These are phyloP conservation scores for Saccharum spontaneum DNA, from an alignment of 176 grass and related monocot species.

Conservation along the genomic window DNA sequence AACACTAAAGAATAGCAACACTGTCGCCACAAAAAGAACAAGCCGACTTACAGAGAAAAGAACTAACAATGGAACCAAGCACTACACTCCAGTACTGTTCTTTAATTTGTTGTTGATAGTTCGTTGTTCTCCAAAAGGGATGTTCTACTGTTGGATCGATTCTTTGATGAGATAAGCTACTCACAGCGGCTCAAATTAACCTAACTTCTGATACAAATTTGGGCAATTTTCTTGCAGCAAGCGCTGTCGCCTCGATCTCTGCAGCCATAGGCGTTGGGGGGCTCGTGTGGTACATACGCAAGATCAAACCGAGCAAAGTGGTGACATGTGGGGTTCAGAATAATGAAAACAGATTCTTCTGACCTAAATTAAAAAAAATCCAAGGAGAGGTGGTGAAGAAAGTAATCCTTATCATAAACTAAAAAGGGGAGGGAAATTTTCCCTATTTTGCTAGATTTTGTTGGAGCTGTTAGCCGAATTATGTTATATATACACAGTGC, in stretches of 20 bases:
- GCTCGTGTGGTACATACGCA: constrained; percentile 81
- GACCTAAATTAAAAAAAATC: background rate
- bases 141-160: background rate
- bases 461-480: background rate
- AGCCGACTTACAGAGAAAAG: too few species aligned
- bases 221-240: constrained; percentile 46
- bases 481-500: background rate
- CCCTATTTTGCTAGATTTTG: background rate
- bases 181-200: background rate
- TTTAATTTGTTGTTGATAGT: too few species aligned
- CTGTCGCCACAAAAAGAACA: too few species aligned
- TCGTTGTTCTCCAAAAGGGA: background rate
- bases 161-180: background rate
- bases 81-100: too few species aligned
- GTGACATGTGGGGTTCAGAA: constrained; percentile 85
- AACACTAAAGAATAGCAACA: too few species aligned
- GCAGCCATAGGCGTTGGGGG: constrained; percentile 54
- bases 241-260: constrained; percentile 58
- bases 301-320: constrained; percentile 62
- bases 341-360: constrained; percentile 90
- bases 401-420: background rate
- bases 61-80: too few species aligned
- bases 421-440: background rate
- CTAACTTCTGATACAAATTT: background rate
- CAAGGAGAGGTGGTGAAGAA: background rate